Percentiles rank a stretch among this genome's conserved stretches.
These are phyloP conservation scores for Salvia rosmarinus DNA, from an alignment of 257 asterid genomes.

Conservation along the genomic window DNA sequence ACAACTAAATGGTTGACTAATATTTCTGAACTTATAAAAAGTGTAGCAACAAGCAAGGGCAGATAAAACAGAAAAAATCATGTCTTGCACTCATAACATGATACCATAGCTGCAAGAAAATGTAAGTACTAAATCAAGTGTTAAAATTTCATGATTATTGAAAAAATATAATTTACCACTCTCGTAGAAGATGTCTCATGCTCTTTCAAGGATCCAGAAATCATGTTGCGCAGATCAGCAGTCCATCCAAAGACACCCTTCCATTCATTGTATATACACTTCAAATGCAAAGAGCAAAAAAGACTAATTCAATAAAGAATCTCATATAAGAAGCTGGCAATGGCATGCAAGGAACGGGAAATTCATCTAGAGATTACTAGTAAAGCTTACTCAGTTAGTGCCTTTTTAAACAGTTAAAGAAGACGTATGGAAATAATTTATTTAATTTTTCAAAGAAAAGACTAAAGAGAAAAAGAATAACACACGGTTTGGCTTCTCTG, in stretches of 20 bases:
- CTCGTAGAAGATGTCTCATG: constrained; percentile 57
- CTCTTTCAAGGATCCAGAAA: constrained; percentile 63
- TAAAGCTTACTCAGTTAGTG: neutral
- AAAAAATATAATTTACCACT: constrained; percentile 50
- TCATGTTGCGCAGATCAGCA: constrained; percentile 62
- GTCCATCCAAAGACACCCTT: constrained; percentile 78
- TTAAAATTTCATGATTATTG: constrained; percentile 4
- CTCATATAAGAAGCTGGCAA: neutral
- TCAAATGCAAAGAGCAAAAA: constrained; percentile 25
- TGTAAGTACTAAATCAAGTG: neutral
- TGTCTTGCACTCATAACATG: neutral
- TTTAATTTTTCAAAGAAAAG: neutral
- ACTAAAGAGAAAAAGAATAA: neutral
- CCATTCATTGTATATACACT: constrained; percentile 92
- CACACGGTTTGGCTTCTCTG: constrained; percentile 67
- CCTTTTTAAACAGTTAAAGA: neutral
- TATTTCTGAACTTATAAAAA: neutral
- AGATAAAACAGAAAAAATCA: constrained; percentile 13
- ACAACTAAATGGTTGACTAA: constrained; percentile 2
- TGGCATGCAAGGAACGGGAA: neutral
- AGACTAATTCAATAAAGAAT: neutral
- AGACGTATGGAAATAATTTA: neutral
- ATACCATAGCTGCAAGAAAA: neutral
- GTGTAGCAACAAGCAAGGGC: constrained; percentile 17
- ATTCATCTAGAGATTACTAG: neutral